Base-by-base conservation (phyloP, 768 basidiomycete species). In the Russula ochroleuca region DNA sequence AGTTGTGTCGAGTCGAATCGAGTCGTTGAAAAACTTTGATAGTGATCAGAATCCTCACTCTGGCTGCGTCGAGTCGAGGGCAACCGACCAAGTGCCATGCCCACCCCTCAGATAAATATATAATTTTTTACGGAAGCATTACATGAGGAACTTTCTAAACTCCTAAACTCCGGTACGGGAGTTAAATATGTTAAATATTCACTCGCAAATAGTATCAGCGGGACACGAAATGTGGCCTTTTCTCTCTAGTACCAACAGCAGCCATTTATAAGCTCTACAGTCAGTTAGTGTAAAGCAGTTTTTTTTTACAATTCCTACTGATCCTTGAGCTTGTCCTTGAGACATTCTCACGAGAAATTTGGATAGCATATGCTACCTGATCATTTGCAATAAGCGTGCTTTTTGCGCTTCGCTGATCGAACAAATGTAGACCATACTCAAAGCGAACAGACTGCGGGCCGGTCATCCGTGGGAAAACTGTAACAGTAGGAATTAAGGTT, bases 381-480 rank as follows among this genome's bases (percentile, higher is more conserved):
- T 28, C 41, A 60, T 65, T 67, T 64, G 31, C 50, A 57, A 58
- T 52, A 8, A 57, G 65, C 19, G 65, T 51, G 37, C 35, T 65
- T 67, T 67, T 67, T 40, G 65, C 65, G 52, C 23, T 64, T 66
- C 62, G 65, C 31, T 19, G 15, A 33, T 21, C n/a, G 33, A 35
- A 19, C 35, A 13, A 17, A 11, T 23, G 56, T 23, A 47, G 21
- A 5, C 23, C 47, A 48, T 23, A 5, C 3, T n/a, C 19, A 43
- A 25, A 25, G 48, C 48, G 21, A 35, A 8, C 35, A 35, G 6
- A 7, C 7, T 10, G 35, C 59, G 53, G 47, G 38, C 58, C 59
- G 58, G 47, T 15, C 28, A 9, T 13, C 5, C 21, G 63, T 58
- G 62, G 13, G 57, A 65, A 50, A 53, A 31, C 62, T 63, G 25